These are phyloP conservation scores for Talaromyces verruculosus DNA, from an alignment of 2,329 filamentous ascomycete species.

Conservation along the genomic window DNA sequence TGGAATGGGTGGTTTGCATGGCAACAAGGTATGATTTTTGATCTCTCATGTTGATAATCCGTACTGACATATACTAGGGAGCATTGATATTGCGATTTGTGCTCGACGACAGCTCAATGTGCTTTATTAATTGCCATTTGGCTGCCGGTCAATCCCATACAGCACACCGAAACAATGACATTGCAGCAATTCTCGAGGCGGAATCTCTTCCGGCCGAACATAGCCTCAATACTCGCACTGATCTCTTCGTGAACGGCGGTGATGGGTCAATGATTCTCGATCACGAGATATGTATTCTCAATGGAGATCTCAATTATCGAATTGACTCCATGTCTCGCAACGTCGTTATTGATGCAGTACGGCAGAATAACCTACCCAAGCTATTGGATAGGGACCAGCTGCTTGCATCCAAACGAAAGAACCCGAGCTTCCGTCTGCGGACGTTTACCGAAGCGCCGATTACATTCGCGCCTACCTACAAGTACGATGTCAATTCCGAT, in stretches of 20 bases:
- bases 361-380: conserved; percentile 76
- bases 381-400: conserved; percentile 92
- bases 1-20: conserved; percentile 91
- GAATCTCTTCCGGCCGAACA: conserved; percentile 70
- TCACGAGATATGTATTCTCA: conserved; percentile 94
- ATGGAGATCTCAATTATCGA: conserved; percentile 96
- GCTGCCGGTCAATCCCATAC: conserved; percentile 92
- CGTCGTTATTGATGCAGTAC: conserved; percentile 82
- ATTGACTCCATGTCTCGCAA: conserved; percentile 97
- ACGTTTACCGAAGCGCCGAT: conserved; percentile 91
- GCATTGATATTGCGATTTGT: conserved; percentile 89
- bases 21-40: conserved; percentile 69
- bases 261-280: conserved; percentile 94
- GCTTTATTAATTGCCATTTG: conserved; percentile 96
- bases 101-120: conserved; percentile 89
- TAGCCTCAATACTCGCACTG: conserved; percentile 65
- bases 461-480: conserved; percentile 93
- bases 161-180: conserved; percentile 85
- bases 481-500: conserved; percentile 95
- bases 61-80: conserved; percentile 52
- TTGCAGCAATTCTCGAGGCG: conserved; percentile 83
- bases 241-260: conserved; percentile 85
- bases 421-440: conserved; percentile 82
- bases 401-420: conserved; percentile 81
- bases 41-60: neutral